phyloP scores from a whole-genome alignment of 2,329 filamentous ascomycete species.

The Epichloe aotearoae region DNA sequence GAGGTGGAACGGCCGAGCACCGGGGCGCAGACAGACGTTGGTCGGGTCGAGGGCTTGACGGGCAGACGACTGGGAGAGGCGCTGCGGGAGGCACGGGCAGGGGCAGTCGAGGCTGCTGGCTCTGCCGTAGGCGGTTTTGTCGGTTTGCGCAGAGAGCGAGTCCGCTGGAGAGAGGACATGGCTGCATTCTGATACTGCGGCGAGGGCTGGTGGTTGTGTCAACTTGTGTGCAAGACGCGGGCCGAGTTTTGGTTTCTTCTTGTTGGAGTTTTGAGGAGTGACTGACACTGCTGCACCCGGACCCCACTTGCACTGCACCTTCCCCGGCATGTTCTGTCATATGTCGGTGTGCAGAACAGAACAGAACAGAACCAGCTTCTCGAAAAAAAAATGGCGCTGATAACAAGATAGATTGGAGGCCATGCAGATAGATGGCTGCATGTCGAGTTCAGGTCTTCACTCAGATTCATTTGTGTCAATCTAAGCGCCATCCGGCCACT shows the following conservation, averaged over 20 bases:
- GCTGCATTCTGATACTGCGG: background rate
- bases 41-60: conserved; percentile 28
- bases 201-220: background rate
- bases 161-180: conserved; percentile 7
- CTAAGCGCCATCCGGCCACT: too few relatives aligned
- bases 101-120: conserved; percentile 5
- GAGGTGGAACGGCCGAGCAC: conserved; percentile 12
- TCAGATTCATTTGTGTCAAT: too few relatives aligned
- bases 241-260: background rate
- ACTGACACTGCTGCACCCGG: too few relatives aligned
- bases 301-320: too few relatives aligned
- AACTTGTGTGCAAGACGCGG: background rate
- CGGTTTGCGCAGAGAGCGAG: conserved; percentile 28
- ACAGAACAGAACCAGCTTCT: too few relatives aligned
- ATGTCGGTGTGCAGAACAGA: too few relatives aligned
- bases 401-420: too few relatives aligned
- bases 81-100: conserved; percentile 19
- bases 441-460: too few relatives aligned
- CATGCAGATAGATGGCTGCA: too few relatives aligned
- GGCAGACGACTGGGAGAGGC: conserved; percentile 38
- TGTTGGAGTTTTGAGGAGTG: background rate
- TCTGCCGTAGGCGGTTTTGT: conserved; percentile 6
- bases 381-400: too few relatives aligned
- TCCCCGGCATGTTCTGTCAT: too few relatives aligned
- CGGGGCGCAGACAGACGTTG: conserved; percentile 13